Percentiles rank a stretch among this genome's conserved stretches.
Conservation (phyloP, 257 asterid genomes). For the Penstemon davidsonii region DNA sequence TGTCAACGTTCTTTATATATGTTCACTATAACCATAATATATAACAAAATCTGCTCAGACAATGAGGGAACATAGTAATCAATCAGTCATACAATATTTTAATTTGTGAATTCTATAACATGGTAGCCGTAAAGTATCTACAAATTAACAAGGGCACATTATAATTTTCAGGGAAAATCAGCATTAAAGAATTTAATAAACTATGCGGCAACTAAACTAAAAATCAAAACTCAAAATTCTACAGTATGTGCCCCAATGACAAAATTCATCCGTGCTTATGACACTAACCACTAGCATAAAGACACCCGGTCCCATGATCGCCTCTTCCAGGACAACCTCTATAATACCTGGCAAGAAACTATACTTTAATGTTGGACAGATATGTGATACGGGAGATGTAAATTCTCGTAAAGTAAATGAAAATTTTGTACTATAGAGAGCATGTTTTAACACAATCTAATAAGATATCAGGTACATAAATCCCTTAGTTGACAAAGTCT, state of each 20-base stretch:
- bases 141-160: constrained; percentile 41
- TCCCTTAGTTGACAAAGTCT: constrained; percentile 1
- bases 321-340: constrained; percentile 30
- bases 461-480: no score
- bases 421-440: neutral
- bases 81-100: constrained; percentile 24
- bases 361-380: neutral
- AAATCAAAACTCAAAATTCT: constrained; percentile 35
- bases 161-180: constrained; percentile 30
- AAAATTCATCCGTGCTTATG: constrained; percentile 49
- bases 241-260: constrained; percentile 31
- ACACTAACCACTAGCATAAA: constrained; percentile 46
- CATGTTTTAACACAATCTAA: no score
- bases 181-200: constrained; percentile 36
- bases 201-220: constrained; percentile 37
- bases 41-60: constrained; percentile 27
- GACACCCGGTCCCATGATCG: constrained; percentile 50
- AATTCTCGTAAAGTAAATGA: neutral
- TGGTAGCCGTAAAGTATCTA: constrained; percentile 34
- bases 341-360: constrained; percentile 39
- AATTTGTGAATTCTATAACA: constrained; percentile 28
- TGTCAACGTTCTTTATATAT: no score
- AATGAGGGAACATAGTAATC: neutral
- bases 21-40: constrained; percentile 5
- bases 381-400: neutral